Base-by-base conservation (phyloP, 495 filamentous ascomycete genomes). In the Penicillium psychrofluorescens region DNA sequence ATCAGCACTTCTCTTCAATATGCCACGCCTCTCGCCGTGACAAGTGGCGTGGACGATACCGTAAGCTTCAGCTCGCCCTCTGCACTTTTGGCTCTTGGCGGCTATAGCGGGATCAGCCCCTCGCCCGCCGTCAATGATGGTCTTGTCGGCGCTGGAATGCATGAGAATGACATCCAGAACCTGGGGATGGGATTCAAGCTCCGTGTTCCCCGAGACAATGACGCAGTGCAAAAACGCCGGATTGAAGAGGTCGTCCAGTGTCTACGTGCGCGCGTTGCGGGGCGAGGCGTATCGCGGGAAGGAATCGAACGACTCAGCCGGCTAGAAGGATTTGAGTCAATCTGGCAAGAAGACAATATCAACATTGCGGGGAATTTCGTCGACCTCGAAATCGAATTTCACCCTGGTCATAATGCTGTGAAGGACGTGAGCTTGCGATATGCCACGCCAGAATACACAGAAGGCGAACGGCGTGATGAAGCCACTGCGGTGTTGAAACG, bases 281-380 rank as follows among this genome's bases (percentile, higher is more conserved):
- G 70, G 2, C 53, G 72, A 38, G 69, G 68, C 13, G 86, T 98
- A 29, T 86, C 87, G 40, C 80, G 90, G 40, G 83, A 89, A 35
- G 88, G 87, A 0, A 71, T 97, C 34, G 87, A 91, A 62, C 74
- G 87, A 35, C 53, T 95, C 30, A 85, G 81, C 6, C 74, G 78
- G 50, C 71, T 84, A 15, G 75, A 85, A 44, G 88, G 81, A 13
- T 76, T 96, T 29, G 88, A 92, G 42, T 80, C 74, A 38, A 66
- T 87, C 29, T 85, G 83, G 78, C 84, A 87, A 50, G 72, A 77
- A 11, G 68, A 79, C 45, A 80, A 74, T 16, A 65, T 92, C 48
- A 79, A 78, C 38, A 81, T 90, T 45, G 88, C 85, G 2, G 88
- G 88, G 4, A 80, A 74, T 39, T 72, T 70, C 15, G 67, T 77